Percentiles rank a stretch among this genome's conserved stretches.
Evolutionary conservation across 208 protist genomes (phyloP).

Genomic region (Crithidia mellificae): DNA sequence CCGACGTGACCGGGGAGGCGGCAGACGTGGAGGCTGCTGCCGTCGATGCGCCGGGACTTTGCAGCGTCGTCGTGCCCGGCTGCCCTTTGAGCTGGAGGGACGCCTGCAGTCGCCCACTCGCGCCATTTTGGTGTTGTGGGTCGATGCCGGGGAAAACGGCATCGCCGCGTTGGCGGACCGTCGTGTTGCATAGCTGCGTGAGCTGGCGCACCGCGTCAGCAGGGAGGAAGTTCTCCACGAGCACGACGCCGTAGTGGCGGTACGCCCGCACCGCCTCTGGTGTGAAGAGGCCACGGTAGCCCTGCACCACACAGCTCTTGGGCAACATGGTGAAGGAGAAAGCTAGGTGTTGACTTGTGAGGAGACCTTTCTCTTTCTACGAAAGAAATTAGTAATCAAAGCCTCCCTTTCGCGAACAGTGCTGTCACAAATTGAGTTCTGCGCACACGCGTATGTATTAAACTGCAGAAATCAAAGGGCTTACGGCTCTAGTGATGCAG

Average conservation of each 20-base stretch:
- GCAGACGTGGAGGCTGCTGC: neutral
- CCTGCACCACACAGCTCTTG: conserved; percentile 38
- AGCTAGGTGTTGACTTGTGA: too few relatives aligned
- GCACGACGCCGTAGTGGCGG: conserved; percentile 59
- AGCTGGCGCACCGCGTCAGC: conserved; percentile 22
- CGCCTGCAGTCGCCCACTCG: conserved; percentile 33
- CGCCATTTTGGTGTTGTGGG: conserved; percentile 42
- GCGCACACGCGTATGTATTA: too few relatives aligned
- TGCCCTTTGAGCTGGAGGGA: conserved; percentile 20
- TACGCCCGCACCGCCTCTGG: conserved; percentile 58
- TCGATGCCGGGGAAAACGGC: conserved; percentile 70
- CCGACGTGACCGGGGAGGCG: neutral
- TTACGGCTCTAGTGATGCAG: too few relatives aligned
- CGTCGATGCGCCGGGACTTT: too few relatives aligned
- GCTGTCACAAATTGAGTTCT: too few relatives aligned
- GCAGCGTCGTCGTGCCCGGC: conserved; percentile 1
- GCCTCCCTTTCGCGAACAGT: too few relatives aligned
- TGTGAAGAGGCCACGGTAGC: conserved; percentile 38
- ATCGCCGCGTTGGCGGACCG: conserved; percentile 37
- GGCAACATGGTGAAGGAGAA: conserved; percentile 21
- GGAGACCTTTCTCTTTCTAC: too few relatives aligned
- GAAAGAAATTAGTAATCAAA: too few relatives aligned
- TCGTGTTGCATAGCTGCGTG: conserved; percentile 33
- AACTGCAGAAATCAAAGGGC: too few relatives aligned
- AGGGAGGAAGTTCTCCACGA: conserved; percentile 51